These are phyloP conservation scores for Cladosporium sp. DNA, from an alignment of 2,329 filamentous ascomycete species.

Conservation along the genomic window DNA sequence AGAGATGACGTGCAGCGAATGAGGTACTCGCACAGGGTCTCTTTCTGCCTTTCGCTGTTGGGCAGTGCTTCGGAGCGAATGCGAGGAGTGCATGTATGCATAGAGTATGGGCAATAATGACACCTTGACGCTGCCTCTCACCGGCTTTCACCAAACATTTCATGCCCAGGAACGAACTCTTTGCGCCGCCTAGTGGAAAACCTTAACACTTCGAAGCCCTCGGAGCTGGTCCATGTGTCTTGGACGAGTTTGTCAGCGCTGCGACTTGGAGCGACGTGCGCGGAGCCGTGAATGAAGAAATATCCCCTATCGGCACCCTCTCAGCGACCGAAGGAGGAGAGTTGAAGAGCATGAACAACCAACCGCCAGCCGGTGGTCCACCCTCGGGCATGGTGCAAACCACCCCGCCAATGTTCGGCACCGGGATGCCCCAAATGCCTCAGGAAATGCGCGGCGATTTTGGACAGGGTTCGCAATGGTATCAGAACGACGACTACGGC, in stretches of 20 bases:
- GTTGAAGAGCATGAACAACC: not conserved
- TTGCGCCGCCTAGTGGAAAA: not conserved
- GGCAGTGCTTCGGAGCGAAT: constrained; percentile 4
- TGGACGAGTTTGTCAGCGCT: not conserved
- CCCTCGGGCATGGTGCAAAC: not conserved
- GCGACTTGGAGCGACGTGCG: not conserved
- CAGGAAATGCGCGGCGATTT: constrained; percentile 8
- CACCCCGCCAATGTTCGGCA: not conserved
- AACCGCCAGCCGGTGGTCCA: not conserved
- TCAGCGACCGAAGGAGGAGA: not conserved
- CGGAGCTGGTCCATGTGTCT: not conserved
- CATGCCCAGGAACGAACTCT: not conserved
- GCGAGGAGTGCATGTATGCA: constrained; percentile 1
- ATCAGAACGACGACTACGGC: constrained; percentile 24
- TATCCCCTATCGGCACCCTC: not conserved
- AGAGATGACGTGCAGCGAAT: constrained; percentile 11
- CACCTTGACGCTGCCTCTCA: not conserved
- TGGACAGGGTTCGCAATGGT: constrained; percentile 10
- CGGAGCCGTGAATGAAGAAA: not conserved
- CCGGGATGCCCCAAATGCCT: constrained; percentile 6
- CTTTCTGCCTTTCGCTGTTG: constrained; percentile 2
- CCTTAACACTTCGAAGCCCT: not conserved
- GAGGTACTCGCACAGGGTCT: not conserved
- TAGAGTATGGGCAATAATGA: too few species aligned
- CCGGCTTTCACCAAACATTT: not conserved